These are phyloP conservation scores for Saksenaea oblongispora DNA, from an alignment of 371 early-diverging fungal genomes.

Conservation along the genomic window DNA sequence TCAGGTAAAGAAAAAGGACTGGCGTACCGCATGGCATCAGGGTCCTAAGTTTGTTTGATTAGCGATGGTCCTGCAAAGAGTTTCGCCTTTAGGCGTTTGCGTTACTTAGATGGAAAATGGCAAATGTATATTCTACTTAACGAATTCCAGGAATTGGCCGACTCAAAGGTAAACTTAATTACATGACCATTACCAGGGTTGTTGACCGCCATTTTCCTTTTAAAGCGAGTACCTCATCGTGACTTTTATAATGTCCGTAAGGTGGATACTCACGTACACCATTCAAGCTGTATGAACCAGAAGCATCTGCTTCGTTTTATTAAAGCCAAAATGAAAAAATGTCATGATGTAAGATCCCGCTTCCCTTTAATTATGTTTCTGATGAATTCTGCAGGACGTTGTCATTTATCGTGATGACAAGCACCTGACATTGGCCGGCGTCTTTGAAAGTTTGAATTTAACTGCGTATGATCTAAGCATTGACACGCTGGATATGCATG, in stretches of 20 bases:
- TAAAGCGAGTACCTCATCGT: constrained; percentile 83
- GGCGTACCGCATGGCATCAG: not conserved
- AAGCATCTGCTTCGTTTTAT: constrained; percentile 98
- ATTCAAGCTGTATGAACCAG: constrained; percentile 97
- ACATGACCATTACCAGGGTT: not conserved
- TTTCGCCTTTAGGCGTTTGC: constrained; percentile 91
- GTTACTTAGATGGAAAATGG: constrained; percentile 95
- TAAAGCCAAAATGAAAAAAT: constrained; percentile 91
- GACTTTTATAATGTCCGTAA: constrained; percentile 99
- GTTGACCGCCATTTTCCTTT: constrained; percentile 5
- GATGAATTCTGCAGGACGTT: constrained; percentile 45
- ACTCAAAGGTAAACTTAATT: constrained; percentile 67
- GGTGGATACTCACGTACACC: constrained; percentile 98
- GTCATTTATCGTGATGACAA: constrained; percentile 81
- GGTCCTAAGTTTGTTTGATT: too few relatives aligned
- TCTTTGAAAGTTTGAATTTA: constrained; percentile 93
- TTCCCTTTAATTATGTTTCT: not conserved
- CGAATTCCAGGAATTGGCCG: constrained; percentile 95
- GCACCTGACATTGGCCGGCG: constrained; percentile 70
- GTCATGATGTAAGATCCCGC: constrained; percentile 62
- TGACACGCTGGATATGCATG: constrained; percentile 98
- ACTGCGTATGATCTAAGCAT: constrained; percentile 96
- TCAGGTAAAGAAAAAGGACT: constrained; percentile 42
- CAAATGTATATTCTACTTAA: constrained; percentile 90
- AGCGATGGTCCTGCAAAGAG: constrained; percentile 95